Conservation (phyloP, 805 yeast species). For the Metschnikowia gelsemii region DNA sequence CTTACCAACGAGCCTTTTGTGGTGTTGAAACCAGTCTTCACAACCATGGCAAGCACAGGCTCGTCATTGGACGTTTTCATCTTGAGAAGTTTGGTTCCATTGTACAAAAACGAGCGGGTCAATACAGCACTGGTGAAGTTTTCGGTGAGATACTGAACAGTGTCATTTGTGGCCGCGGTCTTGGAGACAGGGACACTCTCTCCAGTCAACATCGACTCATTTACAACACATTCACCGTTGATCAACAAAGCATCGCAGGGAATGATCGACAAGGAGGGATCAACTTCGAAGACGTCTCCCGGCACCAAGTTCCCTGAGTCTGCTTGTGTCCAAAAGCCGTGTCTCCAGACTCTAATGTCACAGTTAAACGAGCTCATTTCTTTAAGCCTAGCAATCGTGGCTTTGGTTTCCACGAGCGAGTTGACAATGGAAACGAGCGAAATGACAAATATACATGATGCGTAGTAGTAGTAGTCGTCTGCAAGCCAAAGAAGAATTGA, state of each 20-base stretch:
- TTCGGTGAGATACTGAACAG: constrained; percentile 54
- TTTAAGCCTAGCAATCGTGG: constrained; percentile 67
- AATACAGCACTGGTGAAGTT: constrained; percentile 65
- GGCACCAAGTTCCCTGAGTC: constrained; percentile 83
- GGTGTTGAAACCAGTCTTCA: constrained; percentile 89
- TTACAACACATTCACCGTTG: constrained; percentile 93
- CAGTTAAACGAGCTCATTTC: constrained; percentile 74
- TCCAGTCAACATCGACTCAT: constrained; percentile 97
- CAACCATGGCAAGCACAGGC: constrained; percentile 83
- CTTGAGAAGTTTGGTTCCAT: constrained; percentile 86
- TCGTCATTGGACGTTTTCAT: constrained; percentile 71
- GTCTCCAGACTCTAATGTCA: constrained; percentile 85
- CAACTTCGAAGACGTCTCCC: constrained; percentile 93
- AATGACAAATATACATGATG: constrained; percentile 84
- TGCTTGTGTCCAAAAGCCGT: constrained; percentile 86
- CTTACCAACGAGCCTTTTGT: constrained; percentile 92
- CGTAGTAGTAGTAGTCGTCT: constrained; percentile 92
- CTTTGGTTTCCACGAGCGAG: constrained; percentile 81
- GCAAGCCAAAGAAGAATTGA: constrained; percentile 89
- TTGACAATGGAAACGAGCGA: constrained; percentile 78
- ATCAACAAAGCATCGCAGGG: constrained; percentile 90
- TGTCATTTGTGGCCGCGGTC: constrained; percentile 59
- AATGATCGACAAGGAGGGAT: constrained; percentile 66
- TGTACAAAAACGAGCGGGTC: constrained; percentile 74
- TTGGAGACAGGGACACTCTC: constrained; percentile 97